These are phyloP conservation scores for Colletotrichum sp. DNA, from an alignment of 2,329 filamentous ascomycete genomes.

Conservation along the genomic window DNA sequence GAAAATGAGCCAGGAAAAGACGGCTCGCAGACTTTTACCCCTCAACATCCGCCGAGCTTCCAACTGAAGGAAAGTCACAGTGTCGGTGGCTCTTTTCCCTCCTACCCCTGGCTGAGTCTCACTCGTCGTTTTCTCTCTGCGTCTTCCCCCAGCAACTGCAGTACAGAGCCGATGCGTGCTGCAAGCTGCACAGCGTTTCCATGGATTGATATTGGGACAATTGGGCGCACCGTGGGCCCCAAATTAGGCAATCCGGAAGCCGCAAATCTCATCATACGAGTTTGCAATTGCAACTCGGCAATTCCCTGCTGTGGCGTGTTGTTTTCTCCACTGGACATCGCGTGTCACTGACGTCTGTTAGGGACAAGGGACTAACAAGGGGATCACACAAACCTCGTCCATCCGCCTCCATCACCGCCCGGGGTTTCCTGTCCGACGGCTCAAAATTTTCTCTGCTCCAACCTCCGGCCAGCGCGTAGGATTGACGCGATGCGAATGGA, in stretches of 20 bases:
- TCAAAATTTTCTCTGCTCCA: background rate
- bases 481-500: background rate
- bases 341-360: constrained; percentile 15
- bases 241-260: background rate
- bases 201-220: background rate
- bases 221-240: background rate
- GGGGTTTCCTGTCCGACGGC: background rate
- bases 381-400: background rate
- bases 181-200: background rate
- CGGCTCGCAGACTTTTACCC: background rate
- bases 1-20: background rate
- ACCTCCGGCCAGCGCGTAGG: background rate
- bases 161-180: background rate
- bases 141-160: background rate
- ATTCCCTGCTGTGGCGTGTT: constrained; percentile 14
- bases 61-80: background rate
- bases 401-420: background rate
- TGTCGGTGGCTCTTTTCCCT: background rate
- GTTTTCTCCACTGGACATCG: constrained; percentile 7
- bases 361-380: background rate
- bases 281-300: constrained; percentile 16
- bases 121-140: background rate
- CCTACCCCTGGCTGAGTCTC: background rate
- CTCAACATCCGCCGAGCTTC: background rate
- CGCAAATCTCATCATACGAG: constrained; percentile 19